Evolutionary conservation across 2,329 filamentous ascomycete species (phyloP), one percentile per base, ranked within the genome.

Genomic region (Penicillium sp.): DNA sequence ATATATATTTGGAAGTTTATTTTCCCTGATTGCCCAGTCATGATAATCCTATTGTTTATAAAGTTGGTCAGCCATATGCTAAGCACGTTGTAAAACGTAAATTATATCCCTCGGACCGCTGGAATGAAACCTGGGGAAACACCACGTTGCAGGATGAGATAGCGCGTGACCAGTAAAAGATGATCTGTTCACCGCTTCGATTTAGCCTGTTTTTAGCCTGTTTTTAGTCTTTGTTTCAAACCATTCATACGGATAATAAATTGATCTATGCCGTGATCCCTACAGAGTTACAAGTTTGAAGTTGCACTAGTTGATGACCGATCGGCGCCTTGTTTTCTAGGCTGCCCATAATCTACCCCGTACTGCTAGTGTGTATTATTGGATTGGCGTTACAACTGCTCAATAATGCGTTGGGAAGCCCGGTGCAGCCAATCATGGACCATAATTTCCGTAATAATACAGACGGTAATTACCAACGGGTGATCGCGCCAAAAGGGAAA

Each of bases 271-370:
- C n/a, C n/a, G n/a, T n/a, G n/a, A n/a, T n/a, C n/a, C n/a, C 26
- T 28, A 28, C 26, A 4, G 11, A 33, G 5, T 33, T 35, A 16
- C 30, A 35, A 35, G 30, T 16, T 35, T 28, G 26, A 5, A 35
- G 12, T n/a, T n/a, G n/a, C n/a, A 14, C 40, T 23, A 43, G 11
- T 23, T 33, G 18, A 21, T 9, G 28, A 24, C 16, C 30, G 42
- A 47, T 49, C 46, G 46, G 45, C 43, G 52, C 46, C 52, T 55
- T 47, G 20, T 47, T 48, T 48, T 40, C 21, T 18, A 55, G 52
- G 43, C 52, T 55, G 52, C 26, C 5, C 12, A 28, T 14, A 12
- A 33, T 40, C 16, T 40, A 40, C n/a, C 12, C 16, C 35, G n/a
- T n/a, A n/a, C n/a, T n/a, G n/a, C n/a, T 4, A 18, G 35, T 18